Percentiles rank a stretch among this genome's conserved stretches.
phyloP scores from a whole-genome alignment of 768 basidiomycete species.

The Leccinum subgranulosum region DNA sequence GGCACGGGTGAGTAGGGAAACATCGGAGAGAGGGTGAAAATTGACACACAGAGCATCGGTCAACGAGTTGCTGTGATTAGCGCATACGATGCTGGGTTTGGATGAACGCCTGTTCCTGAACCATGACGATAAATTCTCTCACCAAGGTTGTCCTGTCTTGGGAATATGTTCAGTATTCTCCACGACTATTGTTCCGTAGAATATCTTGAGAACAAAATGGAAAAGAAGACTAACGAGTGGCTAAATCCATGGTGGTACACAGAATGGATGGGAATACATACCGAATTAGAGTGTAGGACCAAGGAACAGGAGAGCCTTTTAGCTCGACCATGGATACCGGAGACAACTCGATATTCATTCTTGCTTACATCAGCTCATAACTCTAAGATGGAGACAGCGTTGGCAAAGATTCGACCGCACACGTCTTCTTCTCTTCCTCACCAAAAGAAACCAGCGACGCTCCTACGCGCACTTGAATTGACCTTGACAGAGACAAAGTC shows the following conservation, averaged over 20 bases:
- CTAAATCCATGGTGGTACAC: background rate
- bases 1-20: background rate
- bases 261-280: constrained; percentile 22
- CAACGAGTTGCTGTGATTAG: constrained; percentile 84
- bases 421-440: constrained; percentile 76
- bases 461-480: constrained; percentile 82
- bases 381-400: constrained; percentile 54
- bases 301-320: constrained; percentile 45
- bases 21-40: background rate
- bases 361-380: background rate
- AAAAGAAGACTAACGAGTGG: constrained; percentile 53
- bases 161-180: constrained; percentile 75
- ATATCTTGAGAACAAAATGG: constrained; percentile 83
- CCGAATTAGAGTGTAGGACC: constrained; percentile 72
- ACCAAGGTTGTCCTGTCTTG: constrained; percentile 73
- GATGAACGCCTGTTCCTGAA: background rate
- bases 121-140: constrained; percentile 10
- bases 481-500: constrained; percentile 69
- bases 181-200: constrained; percentile 86
- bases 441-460: constrained; percentile 85
- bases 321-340: constrained; percentile 24
- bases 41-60: constrained; percentile 77
- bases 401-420: constrained; percentile 86
- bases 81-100: constrained; percentile 64
- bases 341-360: background rate